Base-by-base conservation (phyloP, 1,139 yeast species). In the Geotrichum histeridarum region DNA sequence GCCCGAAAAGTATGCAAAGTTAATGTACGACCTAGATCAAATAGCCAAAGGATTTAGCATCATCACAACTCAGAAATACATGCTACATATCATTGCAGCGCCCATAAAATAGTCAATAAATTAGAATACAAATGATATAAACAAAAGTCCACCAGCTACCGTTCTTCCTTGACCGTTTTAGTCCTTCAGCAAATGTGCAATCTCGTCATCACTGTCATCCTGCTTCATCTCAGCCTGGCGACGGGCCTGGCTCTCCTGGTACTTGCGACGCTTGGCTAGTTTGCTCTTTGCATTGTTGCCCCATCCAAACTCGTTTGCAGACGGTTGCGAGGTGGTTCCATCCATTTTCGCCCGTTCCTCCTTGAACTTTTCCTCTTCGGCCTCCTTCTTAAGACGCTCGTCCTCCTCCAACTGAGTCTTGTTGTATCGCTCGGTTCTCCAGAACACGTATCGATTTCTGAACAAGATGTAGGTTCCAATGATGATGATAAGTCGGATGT, bases 211-310 rank as follows among this genome's bases (percentile, higher is more conserved):
- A 42, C 56, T 53, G 36, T 53, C 58, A 27, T 55, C 54, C 12
- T 53, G 48, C n/a, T 22, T 42, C 58, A 55, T 55, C 45, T 55
- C 58, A 15, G 58, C 58, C 42, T 53, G 50, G 18, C 56, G 51
- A 12, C 53, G 42, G 17, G 50, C 48, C 44, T 46, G 52, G 30
- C 46, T 31, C 33, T 55, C 56, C 15, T 50, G 14, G 46, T 53
- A 44, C 50, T 55, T 55, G 15, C 58, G 38, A 35, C 56, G 46
- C 42, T 53, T 53, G 17, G 44, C 32, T 41, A 50, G 35, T 14
- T 36, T 47, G 9, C 36, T 12, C 47, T 51, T 55, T 2, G 58
- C 56, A 30, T 46, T 48, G 11, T 39, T 44, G 27, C 58, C 58
- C 58, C 58, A 55, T n/a, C 53, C 56, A 43, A 45, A 55, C 14